Base-by-base conservation (phyloP, 495 filamentous ascomycete genomes). In the Aspergillus taichungensis region DNA sequence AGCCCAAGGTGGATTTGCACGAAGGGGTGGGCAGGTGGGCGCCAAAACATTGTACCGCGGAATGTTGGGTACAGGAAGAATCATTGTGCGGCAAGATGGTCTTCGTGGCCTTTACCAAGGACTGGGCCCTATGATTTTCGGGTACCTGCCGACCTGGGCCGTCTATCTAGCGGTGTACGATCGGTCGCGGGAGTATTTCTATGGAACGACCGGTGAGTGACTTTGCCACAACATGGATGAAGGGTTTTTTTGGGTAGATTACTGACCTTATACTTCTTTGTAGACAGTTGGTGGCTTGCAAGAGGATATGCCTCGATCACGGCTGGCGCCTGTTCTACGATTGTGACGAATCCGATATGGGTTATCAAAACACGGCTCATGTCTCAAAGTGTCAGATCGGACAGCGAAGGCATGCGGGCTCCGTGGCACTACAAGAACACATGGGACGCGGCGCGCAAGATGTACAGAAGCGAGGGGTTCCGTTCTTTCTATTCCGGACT, bases 301-400 rank as follows among this genome's bases (percentile, higher is more conserved):
- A 74, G 80, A 53, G 71, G 79, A 12, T 75, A 77, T 65, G 90
- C 94, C 24, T 92, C 94, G 14, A 76, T 99, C 49, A 79, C 86
- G 32, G 92, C 88, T 30, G 92, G 92, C 12, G 87, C 83, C 43
- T 95, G 85, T 61, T 94, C 88, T 43, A 97, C 94, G 3, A 77
- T 97, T 49, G 85, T 77, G 44, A 99, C 92, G n/a, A 99, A 99
- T 64, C 92, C 92, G 0, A 99, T 99, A 46, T 99, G 92, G 92
- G 94, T 99, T 27, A 94, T 99, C 67, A 99, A 99, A 61, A 99
- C 92, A 30, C 77, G 92, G 48, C 75, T 99, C 33, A 96, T 96
- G 91, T 92, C 94, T 3, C 91, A 97, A 56, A 78, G 72, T 44
- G 57, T 68, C 30, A 68, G 57, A 37, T 61, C 72, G 9, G 66